Conservation (phyloP, 129 eudicot species). For the Chrysanthemum makinoi region DNA sequence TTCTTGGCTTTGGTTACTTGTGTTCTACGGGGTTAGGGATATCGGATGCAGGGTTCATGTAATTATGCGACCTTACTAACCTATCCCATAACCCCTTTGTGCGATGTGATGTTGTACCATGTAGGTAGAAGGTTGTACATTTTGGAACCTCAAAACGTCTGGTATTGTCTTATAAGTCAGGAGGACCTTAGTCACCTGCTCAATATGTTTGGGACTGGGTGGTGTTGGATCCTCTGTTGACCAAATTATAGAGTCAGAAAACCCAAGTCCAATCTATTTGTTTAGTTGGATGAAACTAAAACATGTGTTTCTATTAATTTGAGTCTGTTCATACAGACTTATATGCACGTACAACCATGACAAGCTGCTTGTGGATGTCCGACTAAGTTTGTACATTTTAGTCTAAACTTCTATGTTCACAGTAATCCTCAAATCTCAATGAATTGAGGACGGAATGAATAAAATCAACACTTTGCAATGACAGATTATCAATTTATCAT, state of each 20-base stretch:
- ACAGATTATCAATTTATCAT: too few species aligned
- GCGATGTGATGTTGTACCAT: constrained; percentile 16
- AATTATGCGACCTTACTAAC: constrained; percentile 7
- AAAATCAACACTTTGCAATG: neutral
- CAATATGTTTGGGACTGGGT: constrained; percentile 10
- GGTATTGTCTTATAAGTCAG: neutral
- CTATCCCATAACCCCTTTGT: constrained; percentile 12
- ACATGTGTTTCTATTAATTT: neutral
- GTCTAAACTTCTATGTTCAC: neutral
- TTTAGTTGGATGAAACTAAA: neutral
- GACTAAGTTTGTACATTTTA: neutral
- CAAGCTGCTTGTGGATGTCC: neutral
- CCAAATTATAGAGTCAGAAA: constrained; percentile 4
- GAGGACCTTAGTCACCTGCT: constrained; percentile 18
- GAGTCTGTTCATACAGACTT: neutral
- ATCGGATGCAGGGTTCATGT: constrained; percentile 16
- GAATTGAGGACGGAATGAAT: neutral
- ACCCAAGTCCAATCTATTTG: neutral
- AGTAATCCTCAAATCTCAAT: neutral
- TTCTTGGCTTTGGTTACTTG: constrained; percentile 78
- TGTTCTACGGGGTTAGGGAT: constrained; percentile 24
- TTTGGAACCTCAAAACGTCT: neutral
- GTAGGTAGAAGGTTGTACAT: constrained; percentile 23
- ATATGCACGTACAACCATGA: neutral
- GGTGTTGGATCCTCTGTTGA: neutral